Evolutionary conservation across 805 yeast genomes (phyloP).

Genomic region (Metschnikowia proteae): DNA sequence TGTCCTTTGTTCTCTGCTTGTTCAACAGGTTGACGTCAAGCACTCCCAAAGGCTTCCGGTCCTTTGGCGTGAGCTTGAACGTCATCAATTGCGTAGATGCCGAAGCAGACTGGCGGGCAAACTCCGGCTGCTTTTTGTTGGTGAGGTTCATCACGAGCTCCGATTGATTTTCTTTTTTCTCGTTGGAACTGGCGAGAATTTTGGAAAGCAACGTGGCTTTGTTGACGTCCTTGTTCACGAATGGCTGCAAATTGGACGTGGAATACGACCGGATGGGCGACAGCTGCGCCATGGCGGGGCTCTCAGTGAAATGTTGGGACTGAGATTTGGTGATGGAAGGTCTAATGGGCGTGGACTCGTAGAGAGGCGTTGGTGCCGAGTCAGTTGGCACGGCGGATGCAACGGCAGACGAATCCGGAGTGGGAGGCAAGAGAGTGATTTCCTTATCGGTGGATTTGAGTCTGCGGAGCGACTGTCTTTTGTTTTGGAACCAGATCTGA

Average conservation of each 20-base stretch:
- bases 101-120: slow-evolving; percentile 14
- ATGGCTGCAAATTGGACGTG: slow-evolving; percentile 10
- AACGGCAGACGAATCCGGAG: slow-evolving; percentile 22
- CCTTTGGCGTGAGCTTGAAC: slow-evolving; percentile 16
- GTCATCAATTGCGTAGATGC: slow-evolving; percentile 18
- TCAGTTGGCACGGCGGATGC: slow-evolving; percentile 4
- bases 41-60: slow-evolving; percentile 17
- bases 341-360: slow-evolving; percentile 15
- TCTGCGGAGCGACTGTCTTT: slow-evolving; percentile 76
- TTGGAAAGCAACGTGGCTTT: slow-evolving; percentile 8
- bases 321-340: slow-evolving; percentile 13
- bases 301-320: slow-evolving; percentile 8
- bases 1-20: slow-evolving; percentile 13
- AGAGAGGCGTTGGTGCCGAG: slow-evolving; percentile 5
- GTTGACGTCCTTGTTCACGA: slow-evolving; percentile 1
- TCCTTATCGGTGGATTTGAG: slow-evolving; percentile 36
- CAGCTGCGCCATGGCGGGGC: slow-evolving; percentile 16
- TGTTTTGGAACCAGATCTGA: slow-evolving; percentile 98
- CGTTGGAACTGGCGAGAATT: slow-evolving; percentile 10
- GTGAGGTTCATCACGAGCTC: slow-evolving; percentile 17
- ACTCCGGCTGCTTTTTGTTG: slow-evolving; percentile 19
- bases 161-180: slow-evolving; percentile 6
- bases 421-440: slow-evolving; percentile 43
- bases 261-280: slow-evolving; percentile 15
- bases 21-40: slow-evolving; percentile 10